Evolutionary conservation across 805 yeast species (phyloP), one percentile per base, ranked within the genome.

Genomic region (Barnettozyma sp.): DNA sequence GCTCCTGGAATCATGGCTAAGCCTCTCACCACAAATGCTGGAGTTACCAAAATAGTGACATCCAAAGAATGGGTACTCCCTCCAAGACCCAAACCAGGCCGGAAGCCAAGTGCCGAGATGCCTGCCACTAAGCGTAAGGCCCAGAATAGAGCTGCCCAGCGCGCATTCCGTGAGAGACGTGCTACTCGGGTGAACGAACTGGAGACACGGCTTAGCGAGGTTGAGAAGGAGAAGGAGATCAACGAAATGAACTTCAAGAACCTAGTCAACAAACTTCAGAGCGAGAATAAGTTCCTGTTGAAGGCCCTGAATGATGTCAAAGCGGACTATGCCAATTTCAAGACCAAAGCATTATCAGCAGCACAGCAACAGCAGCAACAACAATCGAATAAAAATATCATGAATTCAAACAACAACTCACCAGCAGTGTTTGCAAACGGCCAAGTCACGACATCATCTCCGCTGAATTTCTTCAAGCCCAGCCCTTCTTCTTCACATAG

Each of bases 111-210:
- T 44, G 70, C 71, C 5, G 95, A 85, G 45, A 74, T 88, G 0
- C 94, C 95, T 0, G 87, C 88, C 1, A 76, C 81, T 16, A 83
- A 84, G 56, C 64, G 95, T 36, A 85, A 85, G 58, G 94, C 94
- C 4, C 96, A 83, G 58, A 87, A 87, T 55, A 65, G 96, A 40
- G 94, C 92, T n/a, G 95, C 96, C 16, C 94, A 88, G 64, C 55
- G 95, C 39, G 94, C 97, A 2, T 84, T 85, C 62, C 64, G 96
- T 45, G 94, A 86, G 56, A 68, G 95, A 45, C 65, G 94, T 49
- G 94, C 95, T 14, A 82, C 82, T 22, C 63, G 87, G 34, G 84
- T 86, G 7, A 76, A 76, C 40, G 94, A 82, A 53, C 65, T 88
- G 36, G 95, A 85, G 55, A 73, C 70, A 34, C 76, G 75, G 57